Conservation (phyloP, 2,329 filamentous ascomycete genomes). For the Penicillium olsonii region DNA sequence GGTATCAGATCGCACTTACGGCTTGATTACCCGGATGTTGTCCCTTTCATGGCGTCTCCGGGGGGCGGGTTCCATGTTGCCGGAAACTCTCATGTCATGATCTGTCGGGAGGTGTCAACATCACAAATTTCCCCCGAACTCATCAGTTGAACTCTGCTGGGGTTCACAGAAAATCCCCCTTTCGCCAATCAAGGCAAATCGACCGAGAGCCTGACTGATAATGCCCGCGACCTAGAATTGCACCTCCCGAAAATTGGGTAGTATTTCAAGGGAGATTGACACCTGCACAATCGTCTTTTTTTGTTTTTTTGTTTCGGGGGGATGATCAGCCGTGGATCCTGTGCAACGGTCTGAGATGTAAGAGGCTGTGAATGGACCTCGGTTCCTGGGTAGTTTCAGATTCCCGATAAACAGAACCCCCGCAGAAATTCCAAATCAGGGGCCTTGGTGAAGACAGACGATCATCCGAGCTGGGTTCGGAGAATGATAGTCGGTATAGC, state of each 20-base stretch:
- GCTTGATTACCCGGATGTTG: slow-evolving; percentile 30
- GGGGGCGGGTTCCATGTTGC: slow-evolving; percentile 30
- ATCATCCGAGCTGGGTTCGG: slow-evolving; percentile 17
- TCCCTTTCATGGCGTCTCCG: slow-evolving; percentile 25
- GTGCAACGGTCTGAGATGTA: slow-evolving; percentile 20
- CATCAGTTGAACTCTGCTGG: slow-evolving; percentile 13
- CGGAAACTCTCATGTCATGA: slow-evolving; percentile 28
- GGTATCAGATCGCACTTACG: slow-evolving; percentile 30
- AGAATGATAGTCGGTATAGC: slow-evolving; percentile 7
- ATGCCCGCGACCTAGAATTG: slow-evolving; percentile 15
- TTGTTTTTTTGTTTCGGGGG: slow-evolving; percentile 9
- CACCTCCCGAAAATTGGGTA: slow-evolving; percentile 24
- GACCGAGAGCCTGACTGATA: background rate
- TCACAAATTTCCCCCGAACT: slow-evolving; percentile 15
- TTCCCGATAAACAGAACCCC: slow-evolving; percentile 8
- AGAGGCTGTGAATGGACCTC: slow-evolving; percentile 21
- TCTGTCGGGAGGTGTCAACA: slow-evolving; percentile 22
- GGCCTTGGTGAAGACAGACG: slow-evolving; percentile 9
- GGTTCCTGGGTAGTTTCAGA: slow-evolving; percentile 13
- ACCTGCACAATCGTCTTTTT: slow-evolving; percentile 16
- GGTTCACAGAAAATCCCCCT: slow-evolving; percentile 5
- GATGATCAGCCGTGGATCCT: slow-evolving; percentile 28
- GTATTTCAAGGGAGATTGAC: slow-evolving; percentile 17
- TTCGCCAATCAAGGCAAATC: slow-evolving; percentile 16
- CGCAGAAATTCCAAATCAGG: slow-evolving; percentile 14